Base-by-base conservation (phyloP, 208 protist genomes). In the Crithidia thermophila region DNA sequence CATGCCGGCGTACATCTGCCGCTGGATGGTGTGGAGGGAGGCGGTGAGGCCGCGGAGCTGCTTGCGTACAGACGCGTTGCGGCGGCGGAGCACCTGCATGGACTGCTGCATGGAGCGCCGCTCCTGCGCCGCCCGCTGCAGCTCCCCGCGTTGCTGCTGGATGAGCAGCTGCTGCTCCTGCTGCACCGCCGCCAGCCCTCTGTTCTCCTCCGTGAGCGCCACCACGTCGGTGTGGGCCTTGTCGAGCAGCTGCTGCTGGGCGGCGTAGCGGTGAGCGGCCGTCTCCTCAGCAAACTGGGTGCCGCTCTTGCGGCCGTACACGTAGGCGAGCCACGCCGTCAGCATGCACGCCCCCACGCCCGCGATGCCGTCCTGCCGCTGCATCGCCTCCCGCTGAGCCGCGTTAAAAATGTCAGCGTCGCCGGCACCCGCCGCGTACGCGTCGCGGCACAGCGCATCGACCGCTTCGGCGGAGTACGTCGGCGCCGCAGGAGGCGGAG, bases 351-450 rank as follows among this genome's bases (percentile, higher is more conserved):
- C 71, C 0, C 53, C 46, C 7, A 37, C 33, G 3, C 65, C 71
- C 10, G 40, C 51, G n/a, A 69, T 67, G 28, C 43, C 31, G 51
- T 77, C 50, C 33, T 75, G 49, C 7, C 62, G 55, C 39, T 56
- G 69, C 47, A 71, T 57, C 4, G 77, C 74, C 36, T 84, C 82
- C 0, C 74, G 60, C 23, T 70, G n/a, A 3, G 49, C 50, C 30
- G 76, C 67, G 47, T 78, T 51, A 42, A 79, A 68, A 25, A 77
- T 55, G 14, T 73, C 69, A 4, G 71, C 63, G 36, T 88, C 82
- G 14, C 47, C 51, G 4, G 59, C 42, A 4, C 82, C 82, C 11
- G 70, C 67, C 0, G 59, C 56, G 42, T 88, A 88, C 4, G 79
- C 78, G 30, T 84, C 75, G 37, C 68, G 51, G 59, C 70, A 88